Conservation (phyloP, 257 asterid genomes). For the Primulina tabacum region DNA sequence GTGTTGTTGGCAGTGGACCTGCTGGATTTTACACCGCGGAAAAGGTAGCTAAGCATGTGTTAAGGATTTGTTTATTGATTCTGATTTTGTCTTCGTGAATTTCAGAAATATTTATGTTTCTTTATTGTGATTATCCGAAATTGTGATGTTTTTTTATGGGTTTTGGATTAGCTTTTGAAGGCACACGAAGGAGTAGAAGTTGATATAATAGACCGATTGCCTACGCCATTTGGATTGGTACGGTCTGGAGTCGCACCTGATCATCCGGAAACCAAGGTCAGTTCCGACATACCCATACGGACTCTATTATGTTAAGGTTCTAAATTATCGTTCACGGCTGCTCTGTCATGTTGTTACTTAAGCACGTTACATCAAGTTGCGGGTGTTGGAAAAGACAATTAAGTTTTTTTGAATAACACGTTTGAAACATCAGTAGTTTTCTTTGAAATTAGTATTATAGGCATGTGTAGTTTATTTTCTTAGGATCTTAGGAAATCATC, state of each 20-base stretch:
- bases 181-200: constrained; percentile 69
- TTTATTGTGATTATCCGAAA: not conserved
- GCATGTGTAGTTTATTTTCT: too few species aligned
- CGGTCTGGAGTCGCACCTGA: constrained; percentile 98
- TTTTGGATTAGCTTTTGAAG: constrained; percentile 57
- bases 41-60: constrained; percentile 44
- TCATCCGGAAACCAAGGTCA: constrained; percentile 95
- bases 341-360: too few species aligned
- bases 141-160: constrained; percentile 8
- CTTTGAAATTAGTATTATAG: not conserved
- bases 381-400: too few species aligned
- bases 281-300: too few species aligned
- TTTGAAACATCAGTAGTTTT: not conserved
- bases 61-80: not conserved
- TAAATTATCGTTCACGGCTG: too few species aligned
- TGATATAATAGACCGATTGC: constrained; percentile 84
- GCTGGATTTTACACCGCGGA: constrained; percentile 93
- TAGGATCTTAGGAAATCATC: too few species aligned
- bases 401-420: not conserved
- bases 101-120: not conserved
- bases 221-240: constrained; percentile 91
- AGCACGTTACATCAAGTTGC: too few species aligned
- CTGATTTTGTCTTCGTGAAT: not conserved
- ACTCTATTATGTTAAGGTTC: too few species aligned
- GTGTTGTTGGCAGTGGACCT: constrained; percentile 94